Conservation (phyloP, 2,329 filamentous ascomycete genomes). For the Ascosphaera aggregata region DNA sequence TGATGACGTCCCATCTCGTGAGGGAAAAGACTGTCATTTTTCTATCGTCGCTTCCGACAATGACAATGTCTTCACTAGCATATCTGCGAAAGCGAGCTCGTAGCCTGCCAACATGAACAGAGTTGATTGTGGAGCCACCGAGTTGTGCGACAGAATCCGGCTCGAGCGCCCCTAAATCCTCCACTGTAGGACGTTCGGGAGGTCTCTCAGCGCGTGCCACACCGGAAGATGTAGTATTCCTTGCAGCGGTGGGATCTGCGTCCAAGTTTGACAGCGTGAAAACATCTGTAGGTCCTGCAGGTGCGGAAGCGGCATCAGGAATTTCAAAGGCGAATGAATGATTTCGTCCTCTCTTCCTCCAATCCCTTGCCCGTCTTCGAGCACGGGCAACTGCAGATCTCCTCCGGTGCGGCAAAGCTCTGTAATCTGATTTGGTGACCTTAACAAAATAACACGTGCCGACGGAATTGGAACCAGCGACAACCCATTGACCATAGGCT, state of each 20-base stretch:
- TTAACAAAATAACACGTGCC: conserved; percentile 71
- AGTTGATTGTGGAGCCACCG: background rate
- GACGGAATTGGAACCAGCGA: conserved; percentile 59
- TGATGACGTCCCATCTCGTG: conserved; percentile 40
- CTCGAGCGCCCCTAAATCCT: too few relatives aligned
- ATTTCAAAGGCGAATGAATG: too few relatives aligned
- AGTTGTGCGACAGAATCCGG: background rate
- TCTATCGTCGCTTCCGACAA: conserved; percentile 53
- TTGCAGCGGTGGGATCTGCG: too few relatives aligned
- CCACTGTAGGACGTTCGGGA: too few relatives aligned
- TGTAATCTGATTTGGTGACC: conserved; percentile 17
- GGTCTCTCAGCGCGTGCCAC: too few relatives aligned
- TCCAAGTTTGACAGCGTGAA: too few relatives aligned
- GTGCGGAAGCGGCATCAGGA: too few relatives aligned
- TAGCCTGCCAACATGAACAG: background rate
- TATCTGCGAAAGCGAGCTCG: conserved; percentile 14
- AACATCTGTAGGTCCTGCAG: too few relatives aligned
- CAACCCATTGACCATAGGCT: conserved; percentile 72
- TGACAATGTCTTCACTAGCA: conserved; percentile 11
- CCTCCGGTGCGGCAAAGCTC: background rate
- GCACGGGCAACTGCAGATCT: background rate
- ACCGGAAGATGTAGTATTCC: too few relatives aligned
- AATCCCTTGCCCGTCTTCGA: background rate
- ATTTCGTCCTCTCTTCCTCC: too few relatives aligned
- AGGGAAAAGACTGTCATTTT: conserved; percentile 69